These are phyloP conservation scores for Psilocybe tampanensis DNA, from an alignment of 768 basidiomycete species.

Conservation along the genomic window DNA sequence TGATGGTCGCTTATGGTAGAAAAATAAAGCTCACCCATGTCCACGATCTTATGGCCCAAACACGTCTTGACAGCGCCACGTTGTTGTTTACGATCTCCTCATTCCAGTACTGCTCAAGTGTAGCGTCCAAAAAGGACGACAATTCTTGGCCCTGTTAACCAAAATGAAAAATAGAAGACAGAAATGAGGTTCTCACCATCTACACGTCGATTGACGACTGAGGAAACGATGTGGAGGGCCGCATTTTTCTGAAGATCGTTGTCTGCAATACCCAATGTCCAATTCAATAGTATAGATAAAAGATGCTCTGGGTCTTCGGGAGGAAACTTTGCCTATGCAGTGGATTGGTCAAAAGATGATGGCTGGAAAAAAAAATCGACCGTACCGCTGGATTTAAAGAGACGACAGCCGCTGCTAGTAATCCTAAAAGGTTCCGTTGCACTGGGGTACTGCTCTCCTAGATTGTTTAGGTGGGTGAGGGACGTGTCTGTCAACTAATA, in stretches of 20 bases:
- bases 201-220: constrained; percentile 78
- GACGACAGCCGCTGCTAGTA: constrained; percentile 70
- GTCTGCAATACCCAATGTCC: constrained; percentile 54
- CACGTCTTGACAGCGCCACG: constrained; percentile 41
- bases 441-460: constrained; percentile 44
- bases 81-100: constrained; percentile 40
- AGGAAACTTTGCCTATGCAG: constrained; percentile 52
- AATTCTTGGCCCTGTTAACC: constrained; percentile 39
- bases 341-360: neutral
- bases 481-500: neutral
- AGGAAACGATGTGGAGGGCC: constrained; percentile 58
- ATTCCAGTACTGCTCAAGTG: constrained; percentile 51
- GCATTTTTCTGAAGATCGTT: constrained; percentile 56
- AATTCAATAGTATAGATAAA: constrained; percentile 55
- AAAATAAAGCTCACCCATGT: constrained; percentile 55
- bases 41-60: constrained; percentile 60
- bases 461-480: constrained; percentile 15
- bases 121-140: constrained; percentile 42
- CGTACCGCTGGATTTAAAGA: constrained; percentile 69
- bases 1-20: neutral
- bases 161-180: neutral
- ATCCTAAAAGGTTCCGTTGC: constrained; percentile 65
- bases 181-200: constrained; percentile 50
- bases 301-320: constrained; percentile 52
- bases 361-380: neutral